A percentile compares a stretch with the other conserved stretches of the same genome.
Evolutionary conservation across 225 moss, liverwort and hornwort genomes (phyloP).

Genomic region (Takakia lepidozioides): DNA sequence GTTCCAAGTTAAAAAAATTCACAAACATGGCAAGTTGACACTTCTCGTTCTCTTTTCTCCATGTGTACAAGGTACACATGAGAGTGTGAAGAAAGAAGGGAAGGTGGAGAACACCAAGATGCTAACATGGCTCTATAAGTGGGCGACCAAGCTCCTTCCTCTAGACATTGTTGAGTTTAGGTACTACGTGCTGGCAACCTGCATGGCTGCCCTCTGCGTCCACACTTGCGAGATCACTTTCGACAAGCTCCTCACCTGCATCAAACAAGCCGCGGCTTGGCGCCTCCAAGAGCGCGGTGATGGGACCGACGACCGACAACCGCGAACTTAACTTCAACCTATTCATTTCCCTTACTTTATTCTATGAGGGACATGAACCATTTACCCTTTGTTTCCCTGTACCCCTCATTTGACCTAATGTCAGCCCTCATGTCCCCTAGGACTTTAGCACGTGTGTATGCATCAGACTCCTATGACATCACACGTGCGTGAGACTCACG

Average conservation of each 20-base stretch:
- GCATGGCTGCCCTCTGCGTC: conserved; percentile 2
- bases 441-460: too few species aligned
- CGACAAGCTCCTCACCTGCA: neutral
- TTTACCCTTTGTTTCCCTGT: too few species aligned
- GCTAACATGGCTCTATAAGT: conserved; percentile 4
- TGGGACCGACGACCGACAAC: too few species aligned
- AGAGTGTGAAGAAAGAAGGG: conserved; percentile 1
- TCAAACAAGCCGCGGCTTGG: neutral
- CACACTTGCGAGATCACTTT: neutral
- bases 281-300: neutral
- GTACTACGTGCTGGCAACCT: neutral
- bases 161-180: conserved; percentile 3
- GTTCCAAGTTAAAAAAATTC: too few species aligned
- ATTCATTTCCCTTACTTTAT: too few species aligned
- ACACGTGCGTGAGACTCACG: too few species aligned
- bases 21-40: too few species aligned
- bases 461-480: too few species aligned
- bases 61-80: conserved; percentile 1
- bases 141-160: neutral
- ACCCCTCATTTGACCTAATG: too few species aligned
- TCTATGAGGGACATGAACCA: too few species aligned
- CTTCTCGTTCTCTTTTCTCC: neutral
- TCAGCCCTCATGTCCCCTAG: too few species aligned
- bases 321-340: too few species aligned
- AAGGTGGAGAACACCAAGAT: conserved; percentile 2